Conservation (phyloP, 2,329 filamentous ascomycete species). For the Pseudocercospora pini-densiflorae region DNA sequence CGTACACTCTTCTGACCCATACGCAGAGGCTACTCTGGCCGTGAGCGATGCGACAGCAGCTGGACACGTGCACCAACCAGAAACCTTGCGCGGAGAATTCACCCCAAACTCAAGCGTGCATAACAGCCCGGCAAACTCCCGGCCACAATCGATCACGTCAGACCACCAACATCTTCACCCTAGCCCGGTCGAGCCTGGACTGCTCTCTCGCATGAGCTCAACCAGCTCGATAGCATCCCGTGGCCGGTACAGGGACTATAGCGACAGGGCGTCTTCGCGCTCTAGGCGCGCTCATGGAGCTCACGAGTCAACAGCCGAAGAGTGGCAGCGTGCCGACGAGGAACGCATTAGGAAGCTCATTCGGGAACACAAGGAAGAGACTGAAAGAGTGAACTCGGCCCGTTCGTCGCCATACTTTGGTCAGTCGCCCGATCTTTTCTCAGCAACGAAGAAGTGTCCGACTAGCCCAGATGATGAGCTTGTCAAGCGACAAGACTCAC, state of each 20-base stretch:
- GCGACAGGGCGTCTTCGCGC: constrained; percentile 16
- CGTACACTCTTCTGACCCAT: constrained; percentile 65
- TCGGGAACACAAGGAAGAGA: constrained; percentile 39
- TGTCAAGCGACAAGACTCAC: constrained; percentile 31
- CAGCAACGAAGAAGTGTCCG: constrained; percentile 46
- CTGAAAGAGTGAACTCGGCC: constrained; percentile 32
- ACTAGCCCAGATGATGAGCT: constrained; percentile 51
- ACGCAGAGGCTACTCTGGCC: constrained; percentile 66
- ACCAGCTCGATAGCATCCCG: constrained; percentile 35
- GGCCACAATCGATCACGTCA: constrained; percentile 28
- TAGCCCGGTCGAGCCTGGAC: constrained; percentile 20
- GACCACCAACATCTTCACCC: constrained; percentile 30
- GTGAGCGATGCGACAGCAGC: constrained; percentile 66
- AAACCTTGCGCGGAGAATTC: constrained; percentile 47
- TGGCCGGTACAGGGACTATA: constrained; percentile 22
- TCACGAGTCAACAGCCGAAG: constrained; percentile 37
- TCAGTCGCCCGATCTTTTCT: constrained; percentile 34
- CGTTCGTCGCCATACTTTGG: constrained; percentile 13
- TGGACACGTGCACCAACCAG: constrained; percentile 60
- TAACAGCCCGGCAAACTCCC: constrained; percentile 35
- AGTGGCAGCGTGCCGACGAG: constrained; percentile 40
- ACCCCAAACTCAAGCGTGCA: constrained; percentile 24
- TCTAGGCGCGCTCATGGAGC: constrained; percentile 25
- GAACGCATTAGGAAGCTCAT: constrained; percentile 41
- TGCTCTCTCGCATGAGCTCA: constrained; percentile 35